Evolutionary conservation across 2,329 filamentous ascomycete genomes (phyloP).

Genomic region (Colletotrichum spinosum): DNA sequence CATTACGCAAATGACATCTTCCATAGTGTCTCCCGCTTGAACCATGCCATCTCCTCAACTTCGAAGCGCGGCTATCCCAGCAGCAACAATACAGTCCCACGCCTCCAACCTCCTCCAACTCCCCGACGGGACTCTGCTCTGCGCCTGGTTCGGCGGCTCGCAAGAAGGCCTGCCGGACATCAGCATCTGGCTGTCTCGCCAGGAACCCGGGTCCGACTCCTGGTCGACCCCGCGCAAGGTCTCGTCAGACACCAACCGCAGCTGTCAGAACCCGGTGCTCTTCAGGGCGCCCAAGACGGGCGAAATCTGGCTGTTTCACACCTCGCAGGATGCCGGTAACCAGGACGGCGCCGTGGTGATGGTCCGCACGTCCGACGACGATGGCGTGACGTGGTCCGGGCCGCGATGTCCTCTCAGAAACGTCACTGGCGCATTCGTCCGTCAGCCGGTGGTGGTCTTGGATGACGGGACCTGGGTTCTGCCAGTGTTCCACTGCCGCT

Average conservation of each 20-base stretch:
- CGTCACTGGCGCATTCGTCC: conserved; percentile 52
- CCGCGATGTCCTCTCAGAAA: conserved; percentile 47
- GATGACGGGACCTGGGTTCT: conserved; percentile 53
- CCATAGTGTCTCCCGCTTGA: neutral
- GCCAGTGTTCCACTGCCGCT: conserved; percentile 57
- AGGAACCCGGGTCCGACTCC: conserved; percentile 41
- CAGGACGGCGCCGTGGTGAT: conserved; percentile 55
- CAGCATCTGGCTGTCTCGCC: conserved; percentile 54
- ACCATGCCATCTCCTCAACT: conserved; percentile 15
- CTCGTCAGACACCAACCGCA: conserved; percentile 52
- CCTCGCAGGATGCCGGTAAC: conserved; percentile 56
- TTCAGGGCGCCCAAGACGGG: conserved; percentile 50
- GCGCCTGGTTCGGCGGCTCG: conserved; percentile 58
- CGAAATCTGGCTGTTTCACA: conserved; percentile 56
- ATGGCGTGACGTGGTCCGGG: conserved; percentile 51
- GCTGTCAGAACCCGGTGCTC: conserved; percentile 58
- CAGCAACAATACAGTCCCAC: conserved; percentile 56
- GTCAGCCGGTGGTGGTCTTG: conserved; percentile 54
- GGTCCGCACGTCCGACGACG: conserved; percentile 49
- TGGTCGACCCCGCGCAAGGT: conserved; percentile 52
- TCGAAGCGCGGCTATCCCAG: conserved; percentile 45
- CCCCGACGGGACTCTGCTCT: conserved; percentile 53
- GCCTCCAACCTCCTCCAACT: conserved; percentile 57
- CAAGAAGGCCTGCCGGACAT: conserved; percentile 59
- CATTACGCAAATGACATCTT: too few relatives aligned